phyloP scores from a whole-genome alignment of 352 stramenopile genomes.

The Phytopythium vexans region DNA sequence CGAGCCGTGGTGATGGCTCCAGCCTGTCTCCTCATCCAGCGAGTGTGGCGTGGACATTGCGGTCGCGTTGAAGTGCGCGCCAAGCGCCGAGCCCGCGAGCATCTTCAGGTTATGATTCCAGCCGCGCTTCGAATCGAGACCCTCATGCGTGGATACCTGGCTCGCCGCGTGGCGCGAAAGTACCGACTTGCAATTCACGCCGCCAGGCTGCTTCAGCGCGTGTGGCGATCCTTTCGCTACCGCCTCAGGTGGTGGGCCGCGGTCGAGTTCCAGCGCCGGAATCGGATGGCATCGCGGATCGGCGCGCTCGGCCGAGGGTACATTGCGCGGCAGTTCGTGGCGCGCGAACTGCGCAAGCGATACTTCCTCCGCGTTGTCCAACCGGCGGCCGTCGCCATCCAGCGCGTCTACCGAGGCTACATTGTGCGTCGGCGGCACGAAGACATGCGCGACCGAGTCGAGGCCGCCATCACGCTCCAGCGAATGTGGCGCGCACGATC shows the following conservation, averaged over 20 bases:
- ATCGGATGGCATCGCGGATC: slow-evolving; percentile 65
- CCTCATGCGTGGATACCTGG: slow-evolving; percentile 52
- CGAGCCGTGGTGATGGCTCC: slow-evolving; percentile 47
- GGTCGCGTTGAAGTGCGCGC: slow-evolving; percentile 25
- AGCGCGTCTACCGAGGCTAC: slow-evolving; percentile 71
- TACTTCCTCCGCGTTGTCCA: slow-evolving; percentile 40
- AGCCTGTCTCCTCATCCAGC: slow-evolving; percentile 40
- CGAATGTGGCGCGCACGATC: slow-evolving; percentile 64
- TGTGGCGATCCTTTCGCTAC: slow-evolving; percentile 45
- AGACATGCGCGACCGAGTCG: slow-evolving; percentile 43
- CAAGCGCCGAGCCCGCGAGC: slow-evolving; percentile 24
- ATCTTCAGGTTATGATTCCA: slow-evolving; percentile 37
- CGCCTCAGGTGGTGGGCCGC: slow-evolving; percentile 48
- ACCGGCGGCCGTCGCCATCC: slow-evolving; percentile 46
- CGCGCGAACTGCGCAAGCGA: slow-evolving; percentile 39
- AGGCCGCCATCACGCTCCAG: slow-evolving; percentile 73
- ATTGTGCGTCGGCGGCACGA: slow-evolving; percentile 51
- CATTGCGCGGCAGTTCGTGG: slow-evolving; percentile 53
- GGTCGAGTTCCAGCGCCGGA: slow-evolving; percentile 35
- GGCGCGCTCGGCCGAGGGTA: slow-evolving; percentile 57
- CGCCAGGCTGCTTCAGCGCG: slow-evolving; percentile 41
- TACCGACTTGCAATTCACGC: slow-evolving; percentile 27
- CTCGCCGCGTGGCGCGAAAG: slow-evolving; percentile 26
- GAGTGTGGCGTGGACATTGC: slow-evolving; percentile 45
- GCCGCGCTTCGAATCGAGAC: slow-evolving; percentile 51